Evolutionary conservation across 2,329 filamentous ascomycete genomes (phyloP).

Genomic region (Drechmeria coniospora): DNA sequence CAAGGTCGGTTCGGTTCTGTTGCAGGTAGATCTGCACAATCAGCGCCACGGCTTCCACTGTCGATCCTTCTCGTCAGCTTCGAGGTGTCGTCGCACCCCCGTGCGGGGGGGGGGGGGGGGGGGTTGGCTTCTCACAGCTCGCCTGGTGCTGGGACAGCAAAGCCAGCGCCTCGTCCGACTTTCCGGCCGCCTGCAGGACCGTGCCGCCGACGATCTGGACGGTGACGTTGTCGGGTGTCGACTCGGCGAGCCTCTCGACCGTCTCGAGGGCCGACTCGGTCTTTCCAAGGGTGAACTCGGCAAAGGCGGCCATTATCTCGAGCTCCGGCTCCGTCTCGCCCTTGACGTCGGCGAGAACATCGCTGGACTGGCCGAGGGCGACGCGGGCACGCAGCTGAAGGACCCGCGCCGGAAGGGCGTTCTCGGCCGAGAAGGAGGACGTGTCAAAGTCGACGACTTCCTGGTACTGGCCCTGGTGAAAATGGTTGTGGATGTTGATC

Average conservation of each 20-base stretch:
- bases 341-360: slow-evolving; percentile 55
- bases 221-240: slow-evolving; percentile 54
- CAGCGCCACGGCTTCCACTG: slow-evolving; percentile 63
- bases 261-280: slow-evolving; percentile 44
- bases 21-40: slow-evolving; percentile 85
- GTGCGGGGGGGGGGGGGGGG: neutral
- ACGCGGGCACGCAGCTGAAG: slow-evolving; percentile 71
- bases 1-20: slow-evolving; percentile 83
- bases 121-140: slow-evolving; percentile 45
- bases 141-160: slow-evolving; percentile 73
- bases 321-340: slow-evolving; percentile 56
- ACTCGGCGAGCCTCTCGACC: slow-evolving; percentile 51
- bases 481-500: slow-evolving; percentile 56
- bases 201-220: slow-evolving; percentile 77
- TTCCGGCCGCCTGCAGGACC: slow-evolving; percentile 63
- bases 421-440: slow-evolving; percentile 61
- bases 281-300: slow-evolving; percentile 47
- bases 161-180: slow-evolving; percentile 71
- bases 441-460: slow-evolving; percentile 76
- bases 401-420: slow-evolving; percentile 59
- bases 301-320: slow-evolving; percentile 60
- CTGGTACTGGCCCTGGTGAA: slow-evolving; percentile 72
- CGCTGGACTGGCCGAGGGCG: slow-evolving; percentile 61
- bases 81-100: slow-evolving; percentile 8
- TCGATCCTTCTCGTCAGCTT: too few species aligned